A percentile compares a stretch with the other conserved stretches of the same genome.
phyloP scores from a whole-genome alignment of 306 rosid species.

The Begonia fuchsioides region DNA sequence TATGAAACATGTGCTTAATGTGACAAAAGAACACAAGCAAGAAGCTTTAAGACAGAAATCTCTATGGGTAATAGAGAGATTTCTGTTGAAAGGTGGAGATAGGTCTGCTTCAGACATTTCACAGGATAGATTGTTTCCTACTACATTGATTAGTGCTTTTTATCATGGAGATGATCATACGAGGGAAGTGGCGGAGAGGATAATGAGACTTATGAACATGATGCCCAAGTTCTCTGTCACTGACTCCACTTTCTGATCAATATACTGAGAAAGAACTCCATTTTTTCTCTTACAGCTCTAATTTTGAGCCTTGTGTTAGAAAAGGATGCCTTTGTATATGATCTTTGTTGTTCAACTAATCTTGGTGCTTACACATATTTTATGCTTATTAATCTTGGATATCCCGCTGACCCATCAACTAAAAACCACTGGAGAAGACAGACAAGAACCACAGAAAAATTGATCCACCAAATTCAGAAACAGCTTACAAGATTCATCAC shows the following conservation, averaged over 20 bases:
- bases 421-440: too few species aligned
- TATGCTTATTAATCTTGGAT: not conserved
- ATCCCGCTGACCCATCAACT: not conserved
- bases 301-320: too few species aligned
- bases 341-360: not conserved
- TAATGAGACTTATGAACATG: conserved; percentile 25
- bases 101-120: conserved; percentile 19
- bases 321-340: too few species aligned
- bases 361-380: not conserved
- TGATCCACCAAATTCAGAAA: too few species aligned
- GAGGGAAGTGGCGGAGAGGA: conserved; percentile 28
- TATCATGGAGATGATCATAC: conserved; percentile 24
- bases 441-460: too few species aligned
- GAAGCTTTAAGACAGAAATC: conserved; percentile 29
- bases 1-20: conserved; percentile 16
- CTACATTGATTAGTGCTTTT: conserved; percentile 26
- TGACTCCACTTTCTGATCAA: conserved; percentile 2
- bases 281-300: too few species aligned
- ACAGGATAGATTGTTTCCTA: conserved; percentile 21
- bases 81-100: conserved; percentile 25
- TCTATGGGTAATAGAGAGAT: conserved; percentile 33
- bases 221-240: conserved; percentile 18
- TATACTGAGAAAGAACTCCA: not conserved
- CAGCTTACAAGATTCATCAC: too few species aligned
- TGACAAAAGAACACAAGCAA: conserved; percentile 18